Evolutionary conservation across 2,329 filamentous ascomycete genomes (phyloP), one percentile per base, ranked within the genome.

Genomic region (Aspergillus versicolor): DNA sequence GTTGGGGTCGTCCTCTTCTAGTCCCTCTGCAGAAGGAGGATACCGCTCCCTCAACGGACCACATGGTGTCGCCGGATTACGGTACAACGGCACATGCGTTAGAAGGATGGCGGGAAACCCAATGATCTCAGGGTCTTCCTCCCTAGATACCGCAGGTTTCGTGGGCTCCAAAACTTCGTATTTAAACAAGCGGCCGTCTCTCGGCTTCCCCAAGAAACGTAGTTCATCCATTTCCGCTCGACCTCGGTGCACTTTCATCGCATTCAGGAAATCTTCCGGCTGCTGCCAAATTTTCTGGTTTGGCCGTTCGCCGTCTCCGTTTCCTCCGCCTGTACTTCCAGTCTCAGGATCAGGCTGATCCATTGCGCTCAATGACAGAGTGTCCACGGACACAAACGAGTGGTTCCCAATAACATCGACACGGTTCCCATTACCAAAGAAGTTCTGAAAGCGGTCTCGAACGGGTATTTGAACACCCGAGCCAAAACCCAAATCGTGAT

Each of bases 361-460:
- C 70, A 82, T 79, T 3, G 94, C 93, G 68, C 91, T 96, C 66
- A 97, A 75, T 0, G 92, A 97, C 4, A 96, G 88, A 0, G 88
- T 85, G 70, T 99, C 94, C 7, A 99, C 83, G 0, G 91, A 95
- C 19, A 99, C 90, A 70, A 99, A 92, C 0, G 91, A 95, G 72
- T 99, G 94, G 69, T 99, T 99, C 12, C 91, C 94, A 52, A 97
- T 82, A 5, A 97, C 83, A 71, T 97, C 92, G 19, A 99, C 87
- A 8, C 91, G 83, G 73, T 97, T 97, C n/a, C 88, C 85, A 54
- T 94, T 88, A 4, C 94, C 94, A 75, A 99, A 97, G 70, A 88
- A 96, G 3, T 88, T 85, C 67, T 88, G 85, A 72, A 97, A 99
- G 15, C 94, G 82, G 66, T 94, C 82, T 51, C 92, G 84, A 34